These are phyloP conservation scores for Carex scoparia DNA, from an alignment of 176 grass and related monocot genomes.

Conservation along the genomic window DNA sequence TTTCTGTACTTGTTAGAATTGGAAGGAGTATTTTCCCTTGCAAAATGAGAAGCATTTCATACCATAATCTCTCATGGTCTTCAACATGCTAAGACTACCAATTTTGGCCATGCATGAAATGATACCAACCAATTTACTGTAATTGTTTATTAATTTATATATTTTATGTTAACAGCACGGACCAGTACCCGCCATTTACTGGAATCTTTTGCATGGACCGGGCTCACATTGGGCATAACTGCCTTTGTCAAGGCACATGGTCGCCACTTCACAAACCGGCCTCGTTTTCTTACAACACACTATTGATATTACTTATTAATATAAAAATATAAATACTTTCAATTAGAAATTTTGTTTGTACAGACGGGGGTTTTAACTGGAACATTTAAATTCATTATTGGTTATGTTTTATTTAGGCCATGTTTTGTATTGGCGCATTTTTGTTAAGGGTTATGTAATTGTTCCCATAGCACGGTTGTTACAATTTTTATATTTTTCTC, in stretches of 20 bases:
- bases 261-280: constrained; percentile 69
- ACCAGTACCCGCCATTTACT: constrained; percentile 60
- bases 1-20: constrained; percentile 17
- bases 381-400: neutral
- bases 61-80: neutral
- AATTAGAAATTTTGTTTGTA: constrained; percentile 4
- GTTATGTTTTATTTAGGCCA: neutral
- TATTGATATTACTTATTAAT: constrained; percentile 33
- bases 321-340: neutral
- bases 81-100: neutral
- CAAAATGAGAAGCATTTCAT: too few species aligned
- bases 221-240: constrained; percentile 63
- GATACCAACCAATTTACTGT: neutral
- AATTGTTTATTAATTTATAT: neutral
- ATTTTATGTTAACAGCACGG: constrained; percentile 46
- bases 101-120: neutral
- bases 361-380: neutral
- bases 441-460: neutral
- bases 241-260: constrained; percentile 73
- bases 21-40: neutral
- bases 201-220: constrained; percentile 74
- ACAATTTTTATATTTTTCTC: neutral
- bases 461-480: neutral
- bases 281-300: constrained; percentile 44
- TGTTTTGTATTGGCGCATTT: neutral